Conservation (phyloP, 1,139 yeast genomes). For the Suhomyces atakaporum region DNA sequence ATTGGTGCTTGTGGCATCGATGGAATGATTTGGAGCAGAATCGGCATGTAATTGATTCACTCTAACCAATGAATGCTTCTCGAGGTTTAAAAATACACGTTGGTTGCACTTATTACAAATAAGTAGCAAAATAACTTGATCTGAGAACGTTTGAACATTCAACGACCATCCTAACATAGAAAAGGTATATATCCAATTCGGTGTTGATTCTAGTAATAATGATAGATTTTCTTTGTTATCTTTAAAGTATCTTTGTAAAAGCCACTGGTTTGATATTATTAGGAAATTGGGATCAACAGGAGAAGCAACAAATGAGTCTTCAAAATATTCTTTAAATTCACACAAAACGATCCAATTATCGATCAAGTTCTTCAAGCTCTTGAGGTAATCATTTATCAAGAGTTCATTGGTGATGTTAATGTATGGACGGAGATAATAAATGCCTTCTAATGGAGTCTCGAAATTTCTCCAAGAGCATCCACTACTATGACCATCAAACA, state of each 20-base stretch:
- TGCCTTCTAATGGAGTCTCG: slow-evolving; percentile 37
- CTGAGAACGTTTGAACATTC: slow-evolving; percentile 32
- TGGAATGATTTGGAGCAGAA: slow-evolving; percentile 4
- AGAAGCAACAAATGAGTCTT: slow-evolving; percentile 11
- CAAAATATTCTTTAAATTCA: slow-evolving; percentile 17
- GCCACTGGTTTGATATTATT: slow-evolving; percentile 33
- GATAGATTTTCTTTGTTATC: slow-evolving; percentile 40
- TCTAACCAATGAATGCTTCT: slow-evolving; percentile 6
- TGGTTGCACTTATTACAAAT: slow-evolving; percentile 41
- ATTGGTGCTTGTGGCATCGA: slow-evolving; percentile 2
- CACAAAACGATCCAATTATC: slow-evolving; percentile 27
- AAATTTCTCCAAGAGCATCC: slow-evolving; percentile 43
- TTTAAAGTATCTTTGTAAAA: slow-evolving; percentile 29
- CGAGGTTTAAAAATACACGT: slow-evolving; percentile 30
- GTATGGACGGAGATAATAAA: slow-evolving; percentile 41
- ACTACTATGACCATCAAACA: slow-evolving; percentile 28
- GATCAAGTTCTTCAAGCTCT: slow-evolving; percentile 29
- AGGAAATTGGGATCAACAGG: slow-evolving; percentile 19
- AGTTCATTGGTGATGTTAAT: slow-evolving; percentile 33
- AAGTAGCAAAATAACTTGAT: slow-evolving; percentile 32
- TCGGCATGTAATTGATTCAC: slow-evolving; percentile 7
- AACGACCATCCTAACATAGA: slow-evolving; percentile 44
- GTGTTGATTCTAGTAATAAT: slow-evolving; percentile 24
- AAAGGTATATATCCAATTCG: slow-evolving; percentile 36
- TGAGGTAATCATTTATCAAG: slow-evolving; percentile 31